Percentiles rank a stretch among this genome's conserved stretches.
phyloP scores from a whole-genome alignment of 1,284 basidiomycete genomes.

The Wolfiporia cocos region DNA sequence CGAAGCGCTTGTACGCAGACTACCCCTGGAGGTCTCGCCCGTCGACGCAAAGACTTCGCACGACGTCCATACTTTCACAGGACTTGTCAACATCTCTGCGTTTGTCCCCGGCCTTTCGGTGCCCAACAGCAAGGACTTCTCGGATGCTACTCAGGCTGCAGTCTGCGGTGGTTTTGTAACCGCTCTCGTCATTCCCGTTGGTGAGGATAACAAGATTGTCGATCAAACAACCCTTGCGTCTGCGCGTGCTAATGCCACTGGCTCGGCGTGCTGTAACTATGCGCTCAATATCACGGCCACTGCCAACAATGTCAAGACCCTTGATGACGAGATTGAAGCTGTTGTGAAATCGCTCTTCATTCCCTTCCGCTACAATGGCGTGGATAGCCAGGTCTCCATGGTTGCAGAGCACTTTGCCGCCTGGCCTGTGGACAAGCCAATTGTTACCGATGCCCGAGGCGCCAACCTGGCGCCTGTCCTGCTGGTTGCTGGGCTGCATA shows the following conservation, averaged over 20 bases:
- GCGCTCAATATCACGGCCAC: constrained; percentile 78
- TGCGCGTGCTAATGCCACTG: constrained; percentile 59
- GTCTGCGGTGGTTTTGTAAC: constrained; percentile 87
- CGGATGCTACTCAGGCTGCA: constrained; percentile 71
- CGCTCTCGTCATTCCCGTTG: constrained; percentile 72
- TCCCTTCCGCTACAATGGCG: constrained; percentile 60
- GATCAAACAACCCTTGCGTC: constrained; percentile 66
- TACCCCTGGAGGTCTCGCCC: constrained; percentile 84
- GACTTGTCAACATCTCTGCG: constrained; percentile 84
- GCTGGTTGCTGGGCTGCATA: constrained; percentile 88
- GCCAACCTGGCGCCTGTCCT: constrained; percentile 93
- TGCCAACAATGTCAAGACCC: constrained; percentile 52
- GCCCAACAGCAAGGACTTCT: constrained; percentile 59
- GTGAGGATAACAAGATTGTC: constrained; percentile 53
- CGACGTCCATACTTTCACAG: constrained; percentile 87
- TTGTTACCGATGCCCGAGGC: constrained; percentile 90
- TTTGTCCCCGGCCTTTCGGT: constrained; percentile 78
- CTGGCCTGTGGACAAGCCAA: constrained; percentile 90
- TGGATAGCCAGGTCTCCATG: constrained; percentile 45
- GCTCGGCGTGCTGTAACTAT: constrained; percentile 80
- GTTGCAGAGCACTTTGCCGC: constrained; percentile 86
- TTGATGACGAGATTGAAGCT: constrained; percentile 74
- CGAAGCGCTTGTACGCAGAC: constrained; percentile 88
- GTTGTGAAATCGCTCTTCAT: constrained; percentile 85
- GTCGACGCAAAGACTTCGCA: constrained; percentile 97